Evolutionary conservation across 2,329 filamentous ascomycete genomes (phyloP).

Genomic region (Aspergillus clavatus): DNA sequence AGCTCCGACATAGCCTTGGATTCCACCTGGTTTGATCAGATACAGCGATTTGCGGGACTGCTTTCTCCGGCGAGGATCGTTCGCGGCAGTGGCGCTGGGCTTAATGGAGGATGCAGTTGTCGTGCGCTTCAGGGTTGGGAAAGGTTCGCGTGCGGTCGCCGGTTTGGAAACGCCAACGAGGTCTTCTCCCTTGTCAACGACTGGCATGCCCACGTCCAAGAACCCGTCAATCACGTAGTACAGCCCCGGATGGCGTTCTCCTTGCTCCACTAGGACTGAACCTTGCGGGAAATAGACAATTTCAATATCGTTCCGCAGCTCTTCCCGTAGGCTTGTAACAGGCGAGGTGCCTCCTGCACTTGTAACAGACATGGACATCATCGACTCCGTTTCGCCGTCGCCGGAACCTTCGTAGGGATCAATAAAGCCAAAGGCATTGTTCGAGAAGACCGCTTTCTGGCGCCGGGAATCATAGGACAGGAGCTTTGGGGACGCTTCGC

Average conservation of each 20-base stretch:
- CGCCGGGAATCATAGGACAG: constrained; percentile 77
- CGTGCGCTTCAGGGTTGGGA: constrained; percentile 44
- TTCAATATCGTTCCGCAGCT: constrained; percentile 87
- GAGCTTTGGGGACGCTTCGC: constrained; percentile 78
- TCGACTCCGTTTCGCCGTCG: constrained; percentile 83
- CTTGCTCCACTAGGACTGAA: constrained; percentile 90
- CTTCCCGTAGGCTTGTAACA: constrained; percentile 64
- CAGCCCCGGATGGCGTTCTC: constrained; percentile 89
- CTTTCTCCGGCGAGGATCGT: constrained; percentile 33
- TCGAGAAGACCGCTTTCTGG: constrained; percentile 74
- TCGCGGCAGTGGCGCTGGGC: constrained; percentile 17
- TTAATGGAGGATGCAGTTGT: constrained; percentile 38
- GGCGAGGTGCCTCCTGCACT: constrained; percentile 58
- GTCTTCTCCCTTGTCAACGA: constrained; percentile 54
- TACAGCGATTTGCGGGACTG: constrained; percentile 68
- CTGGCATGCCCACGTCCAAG: constrained; percentile 82
- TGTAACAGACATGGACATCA: constrained; percentile 63
- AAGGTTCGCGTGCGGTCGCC: constrained; percentile 32
- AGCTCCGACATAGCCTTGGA: constrained; percentile 91
- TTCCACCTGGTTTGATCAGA: constrained; percentile 86
- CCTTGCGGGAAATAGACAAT: constrained; percentile 97
- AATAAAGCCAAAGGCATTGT: constrained; percentile 91
- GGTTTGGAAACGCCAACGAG: constrained; percentile 33
- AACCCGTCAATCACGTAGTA: constrained; percentile 99
- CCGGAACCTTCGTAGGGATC: constrained; percentile 67